These are phyloP conservation scores for Saccharomycopsis oosterbeekiorum DNA, from an alignment of 805 yeast species.

Conservation along the genomic window DNA sequence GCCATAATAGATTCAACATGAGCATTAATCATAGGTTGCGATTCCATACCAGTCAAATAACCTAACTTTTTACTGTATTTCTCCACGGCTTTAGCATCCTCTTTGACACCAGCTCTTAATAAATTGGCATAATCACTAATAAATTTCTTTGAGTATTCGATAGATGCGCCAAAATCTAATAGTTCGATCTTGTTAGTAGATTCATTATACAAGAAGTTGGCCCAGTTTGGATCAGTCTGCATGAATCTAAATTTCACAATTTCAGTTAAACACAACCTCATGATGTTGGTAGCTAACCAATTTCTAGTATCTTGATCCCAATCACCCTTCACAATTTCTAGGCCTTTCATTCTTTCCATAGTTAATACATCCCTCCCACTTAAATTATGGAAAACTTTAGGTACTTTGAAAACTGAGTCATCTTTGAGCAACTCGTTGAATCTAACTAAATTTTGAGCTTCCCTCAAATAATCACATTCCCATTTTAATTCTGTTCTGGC, in stretches of 20 bases:
- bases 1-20: slow-evolving; percentile 87
- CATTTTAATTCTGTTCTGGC: slow-evolving; percentile 90
- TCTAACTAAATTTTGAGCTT: slow-evolving; percentile 64
- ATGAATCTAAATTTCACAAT: slow-evolving; percentile 77
- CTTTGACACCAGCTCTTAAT: slow-evolving; percentile 61
- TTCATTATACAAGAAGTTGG: slow-evolving; percentile 80
- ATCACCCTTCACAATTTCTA: slow-evolving; percentile 67
- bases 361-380: slow-evolving; percentile 80
- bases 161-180: slow-evolving; percentile 91
- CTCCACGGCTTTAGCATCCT: slow-evolving; percentile 56
- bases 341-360: slow-evolving; percentile 81
- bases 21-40: slow-evolving; percentile 78
- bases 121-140: slow-evolving; percentile 58
- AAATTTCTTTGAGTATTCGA: slow-evolving; percentile 64
- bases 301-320: slow-evolving; percentile 66
- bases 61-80: slow-evolving; percentile 66
- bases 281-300: slow-evolving; percentile 75
- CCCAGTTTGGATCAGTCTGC: slow-evolving; percentile 99
- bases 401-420: slow-evolving; percentile 63
- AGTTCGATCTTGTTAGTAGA: slow-evolving; percentile 68
- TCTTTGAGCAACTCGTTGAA: slow-evolving; percentile 54
- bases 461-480: slow-evolving; percentile 95
- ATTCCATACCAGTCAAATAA: slow-evolving; percentile 84
- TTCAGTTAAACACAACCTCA: slow-evolving; percentile 80
- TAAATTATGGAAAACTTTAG: slow-evolving; percentile 64